These are phyloP conservation scores for Arthrobotrys iridis DNA, from an alignment of 2,329 filamentous ascomycete species.

Conservation along the genomic window DNA sequence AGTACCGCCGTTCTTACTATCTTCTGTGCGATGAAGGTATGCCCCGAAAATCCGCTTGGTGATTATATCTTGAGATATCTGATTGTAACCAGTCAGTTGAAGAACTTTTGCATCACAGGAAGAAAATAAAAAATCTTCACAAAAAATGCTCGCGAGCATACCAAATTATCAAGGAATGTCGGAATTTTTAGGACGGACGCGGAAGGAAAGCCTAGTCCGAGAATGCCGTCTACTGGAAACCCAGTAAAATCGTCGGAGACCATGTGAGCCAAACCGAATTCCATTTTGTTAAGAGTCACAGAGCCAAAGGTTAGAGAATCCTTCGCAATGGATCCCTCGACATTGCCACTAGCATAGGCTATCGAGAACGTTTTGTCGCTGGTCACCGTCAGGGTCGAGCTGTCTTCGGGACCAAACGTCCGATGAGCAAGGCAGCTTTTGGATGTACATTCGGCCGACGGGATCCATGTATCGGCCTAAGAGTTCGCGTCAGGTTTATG, in stretches of 20 bases:
- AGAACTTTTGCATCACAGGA: neutral
- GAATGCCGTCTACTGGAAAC: slow-evolving; percentile 88
- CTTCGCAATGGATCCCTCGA: slow-evolving; percentile 72
- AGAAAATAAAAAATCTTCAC: neutral
- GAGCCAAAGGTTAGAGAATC: slow-evolving; percentile 76
- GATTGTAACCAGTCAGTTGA: neutral
- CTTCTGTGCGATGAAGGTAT: slow-evolving; percentile 72
- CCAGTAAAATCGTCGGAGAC: slow-evolving; percentile 78
- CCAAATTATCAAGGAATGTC: slow-evolving; percentile 74
- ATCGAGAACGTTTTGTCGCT: slow-evolving; percentile 71
- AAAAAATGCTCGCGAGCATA: slow-evolving; percentile 63
- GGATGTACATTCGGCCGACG: slow-evolving; percentile 74
- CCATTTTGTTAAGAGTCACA: slow-evolving; percentile 69
- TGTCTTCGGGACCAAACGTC: slow-evolving; percentile 74
- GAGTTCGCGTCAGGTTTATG: slow-evolving; percentile 11
- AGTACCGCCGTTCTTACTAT: slow-evolving; percentile 76
- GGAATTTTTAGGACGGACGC: slow-evolving; percentile 65
- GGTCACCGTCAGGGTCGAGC: slow-evolving; percentile 69
- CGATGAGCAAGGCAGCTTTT: slow-evolving; percentile 75
- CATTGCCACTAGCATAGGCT: slow-evolving; percentile 79
- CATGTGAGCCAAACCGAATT: slow-evolving; percentile 76
- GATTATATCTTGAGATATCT: slow-evolving; percentile 35
- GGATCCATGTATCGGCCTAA: slow-evolving; percentile 79
- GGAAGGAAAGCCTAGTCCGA: slow-evolving; percentile 76
- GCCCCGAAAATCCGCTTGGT: slow-evolving; percentile 28